Evolutionary conservation across 345 rosid species (phyloP), one percentile per base, ranked within the genome.

Genomic region (Bruguiera gymnorhiza): DNA sequence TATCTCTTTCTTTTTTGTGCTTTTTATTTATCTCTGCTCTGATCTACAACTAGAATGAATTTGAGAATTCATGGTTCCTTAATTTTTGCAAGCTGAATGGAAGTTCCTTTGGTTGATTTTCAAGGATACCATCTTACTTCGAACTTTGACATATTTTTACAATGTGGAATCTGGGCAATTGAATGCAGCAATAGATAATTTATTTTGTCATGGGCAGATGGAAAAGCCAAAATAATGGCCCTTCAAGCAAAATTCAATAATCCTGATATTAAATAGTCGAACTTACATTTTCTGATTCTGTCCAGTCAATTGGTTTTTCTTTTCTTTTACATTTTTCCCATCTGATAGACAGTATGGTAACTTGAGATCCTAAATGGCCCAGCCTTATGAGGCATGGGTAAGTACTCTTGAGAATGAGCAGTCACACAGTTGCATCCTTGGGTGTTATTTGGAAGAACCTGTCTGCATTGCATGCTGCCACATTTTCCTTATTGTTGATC

Each of bases 401-500:
- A 43, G 18, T 43, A 43, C 18, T 3, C 5, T 39, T 39, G 46
- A 43, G 50, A 43, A 18, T 43, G 18, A 43, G 19, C 50, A 13
- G 50, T 43, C 15, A 19, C 50, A 13, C 5, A 3, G n/a, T 62
- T 11, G 11, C 51, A 34, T 31, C 8, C 1, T 20, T 21, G 16
- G 32, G 34, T 60, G 18, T 36, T 48, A 23, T 60, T 53, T 13
- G 23, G 56, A 19, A 32, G 26, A 48, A 60, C 29, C 46, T 58
- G 31, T 57, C 65, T 68, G 16, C 36, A 46, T 6, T 11, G n/a
- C 6, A 46, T 55, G 11, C 46, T 72, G 34, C 29, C 63, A 23
- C 6, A 16, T 55, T 21, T 58, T 70, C 62, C 31, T 13, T 0
- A 26, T 53, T 23, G 67, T 68, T 81, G 69, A 78, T 75, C 21